These are phyloP conservation scores for Neonectria sp. DNA, from an alignment of 2,329 filamentous ascomycete genomes.

Conservation along the genomic window DNA sequence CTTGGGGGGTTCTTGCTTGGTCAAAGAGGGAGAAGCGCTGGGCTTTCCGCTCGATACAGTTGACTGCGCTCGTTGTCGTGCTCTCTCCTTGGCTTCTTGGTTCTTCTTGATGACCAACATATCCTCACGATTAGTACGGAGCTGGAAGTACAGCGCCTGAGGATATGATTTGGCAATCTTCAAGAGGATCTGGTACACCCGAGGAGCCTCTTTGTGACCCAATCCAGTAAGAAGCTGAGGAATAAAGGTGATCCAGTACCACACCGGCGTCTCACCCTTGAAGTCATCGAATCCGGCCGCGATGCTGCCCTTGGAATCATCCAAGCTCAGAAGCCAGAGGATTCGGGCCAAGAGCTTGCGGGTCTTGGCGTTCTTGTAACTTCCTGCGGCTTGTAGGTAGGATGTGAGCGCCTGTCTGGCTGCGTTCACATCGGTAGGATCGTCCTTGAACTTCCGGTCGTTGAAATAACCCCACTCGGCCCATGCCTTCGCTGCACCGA, in stretches of 20 bases:
- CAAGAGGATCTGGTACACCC: slow-evolving; percentile 87
- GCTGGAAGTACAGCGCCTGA: slow-evolving; percentile 95
- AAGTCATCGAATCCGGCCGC: slow-evolving; percentile 93
- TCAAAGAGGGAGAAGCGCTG: slow-evolving; percentile 62
- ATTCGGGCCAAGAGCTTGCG: slow-evolving; percentile 94
- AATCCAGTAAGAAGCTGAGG: slow-evolving; percentile 94
- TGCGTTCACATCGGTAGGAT: slow-evolving; percentile 84
- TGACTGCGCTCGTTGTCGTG: slow-evolving; percentile 65
- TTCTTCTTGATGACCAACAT: slow-evolving; percentile 93
- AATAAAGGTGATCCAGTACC: slow-evolving; percentile 99
- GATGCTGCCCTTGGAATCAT: slow-evolving; percentile 88
- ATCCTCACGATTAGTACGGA: slow-evolving; percentile 94
- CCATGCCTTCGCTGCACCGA: slow-evolving; percentile 97
- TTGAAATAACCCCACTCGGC: slow-evolving; percentile 99
- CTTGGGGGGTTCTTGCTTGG: slow-evolving; percentile 67
- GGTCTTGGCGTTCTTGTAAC: slow-evolving; percentile 98
- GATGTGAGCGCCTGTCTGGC: slow-evolving; percentile 95
- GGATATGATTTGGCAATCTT: slow-evolving; percentile 97
- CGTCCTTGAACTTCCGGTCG: slow-evolving; percentile 94
- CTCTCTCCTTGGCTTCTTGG: slow-evolving; percentile 81
- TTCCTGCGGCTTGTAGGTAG: slow-evolving; percentile 94
- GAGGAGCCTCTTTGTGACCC: slow-evolving; percentile 89
- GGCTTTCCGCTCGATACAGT: slow-evolving; percentile 61
- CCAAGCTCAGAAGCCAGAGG: slow-evolving; percentile 94
- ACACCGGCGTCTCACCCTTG: slow-evolving; percentile 96